These are phyloP conservation scores for Imleria badia DNA, from an alignment of 768 basidiomycete species.

Conservation along the genomic window DNA sequence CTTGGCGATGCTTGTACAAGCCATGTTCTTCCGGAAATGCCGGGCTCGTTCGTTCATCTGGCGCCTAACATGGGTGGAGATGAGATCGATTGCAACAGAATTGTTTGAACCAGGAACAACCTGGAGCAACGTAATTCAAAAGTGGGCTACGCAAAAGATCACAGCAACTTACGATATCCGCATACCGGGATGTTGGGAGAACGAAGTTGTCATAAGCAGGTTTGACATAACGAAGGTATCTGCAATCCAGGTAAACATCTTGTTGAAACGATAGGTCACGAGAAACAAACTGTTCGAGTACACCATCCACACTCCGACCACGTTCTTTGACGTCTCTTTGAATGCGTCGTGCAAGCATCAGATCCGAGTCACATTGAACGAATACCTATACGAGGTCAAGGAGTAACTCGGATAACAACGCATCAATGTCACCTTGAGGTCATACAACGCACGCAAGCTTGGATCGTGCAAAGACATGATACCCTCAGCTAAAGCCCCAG, in stretches of 20 bases:
- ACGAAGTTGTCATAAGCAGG: constrained; percentile 95
- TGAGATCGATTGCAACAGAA: constrained; percentile 86
- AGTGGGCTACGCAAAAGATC: not conserved
- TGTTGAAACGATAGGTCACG: not conserved
- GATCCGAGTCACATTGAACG: constrained; percentile 91
- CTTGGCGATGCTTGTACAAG: constrained; percentile 44
- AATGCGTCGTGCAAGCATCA: constrained; percentile 95
- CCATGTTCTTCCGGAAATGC: constrained; percentile 73
- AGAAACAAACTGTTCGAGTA: constrained; percentile 76
- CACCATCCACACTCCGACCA: constrained; percentile 79
- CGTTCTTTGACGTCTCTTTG: constrained; percentile 86
- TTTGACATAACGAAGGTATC: constrained; percentile 94
- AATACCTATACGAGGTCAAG: constrained; percentile 53
- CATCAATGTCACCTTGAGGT: constrained; percentile 69
- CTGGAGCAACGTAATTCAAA: constrained; percentile 39
- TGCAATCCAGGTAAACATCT: constrained; percentile 29
- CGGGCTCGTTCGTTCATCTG: constrained; percentile 79
- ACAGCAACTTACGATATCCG: constrained; percentile 70
- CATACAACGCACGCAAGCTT: constrained; percentile 75
- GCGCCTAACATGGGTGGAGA: constrained; percentile 84
- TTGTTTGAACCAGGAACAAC: constrained; percentile 96
- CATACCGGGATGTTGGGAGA: constrained; percentile 78
- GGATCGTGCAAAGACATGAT: constrained; percentile 89
- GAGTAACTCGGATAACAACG: not conserved
- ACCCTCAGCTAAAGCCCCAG: constrained; percentile 64